A percentile compares a stretch with the other conserved stretches of the same genome.
phyloP scores from a whole-genome alignment of 2,329 filamentous ascomycete species.

The Sarocladium strictum region DNA sequence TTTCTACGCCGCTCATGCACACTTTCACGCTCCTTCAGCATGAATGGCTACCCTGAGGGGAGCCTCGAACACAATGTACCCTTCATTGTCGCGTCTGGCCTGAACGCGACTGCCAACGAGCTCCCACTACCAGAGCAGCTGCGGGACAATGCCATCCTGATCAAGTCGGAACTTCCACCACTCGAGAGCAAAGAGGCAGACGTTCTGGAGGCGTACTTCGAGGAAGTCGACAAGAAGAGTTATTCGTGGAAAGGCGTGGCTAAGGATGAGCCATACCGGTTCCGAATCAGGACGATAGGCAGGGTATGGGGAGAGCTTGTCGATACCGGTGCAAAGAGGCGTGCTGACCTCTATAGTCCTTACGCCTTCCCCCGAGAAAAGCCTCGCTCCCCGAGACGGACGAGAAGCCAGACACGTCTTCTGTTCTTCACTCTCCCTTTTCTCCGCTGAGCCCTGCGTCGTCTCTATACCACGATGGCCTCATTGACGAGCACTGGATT shows the following conservation, averaged over 20 bases:
- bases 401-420: slow-evolving; percentile 39
- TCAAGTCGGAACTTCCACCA: slow-evolving; percentile 65
- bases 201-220: slow-evolving; percentile 60
- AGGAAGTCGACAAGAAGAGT: slow-evolving; percentile 56
- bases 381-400: slow-evolving; percentile 47
- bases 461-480: slow-evolving; percentile 79
- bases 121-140: slow-evolving; percentile 43
- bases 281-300: slow-evolving; percentile 68
- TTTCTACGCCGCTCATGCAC: neutral
- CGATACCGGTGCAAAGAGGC: slow-evolving; percentile 15
- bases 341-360: slow-evolving; percentile 34
- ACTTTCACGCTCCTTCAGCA: slow-evolving; percentile 28
- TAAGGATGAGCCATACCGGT: slow-evolving; percentile 46
- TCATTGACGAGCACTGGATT: slow-evolving; percentile 77
- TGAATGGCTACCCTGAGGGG: slow-evolving; percentile 74
- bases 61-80: slow-evolving; percentile 86
- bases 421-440: slow-evolving; percentile 79
- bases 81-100: slow-evolving; percentile 74
- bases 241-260: slow-evolving; percentile 63
- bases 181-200: slow-evolving; percentile 61
- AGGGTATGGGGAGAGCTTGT: slow-evolving; percentile 57
- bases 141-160: slow-evolving; percentile 51
- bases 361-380: slow-evolving; percentile 51
- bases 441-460: slow-evolving; percentile 84
- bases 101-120: slow-evolving; percentile 39